phyloP scores from a whole-genome alignment of 75 land plant genomes.

The Cunninghamia lanceolata region DNA sequence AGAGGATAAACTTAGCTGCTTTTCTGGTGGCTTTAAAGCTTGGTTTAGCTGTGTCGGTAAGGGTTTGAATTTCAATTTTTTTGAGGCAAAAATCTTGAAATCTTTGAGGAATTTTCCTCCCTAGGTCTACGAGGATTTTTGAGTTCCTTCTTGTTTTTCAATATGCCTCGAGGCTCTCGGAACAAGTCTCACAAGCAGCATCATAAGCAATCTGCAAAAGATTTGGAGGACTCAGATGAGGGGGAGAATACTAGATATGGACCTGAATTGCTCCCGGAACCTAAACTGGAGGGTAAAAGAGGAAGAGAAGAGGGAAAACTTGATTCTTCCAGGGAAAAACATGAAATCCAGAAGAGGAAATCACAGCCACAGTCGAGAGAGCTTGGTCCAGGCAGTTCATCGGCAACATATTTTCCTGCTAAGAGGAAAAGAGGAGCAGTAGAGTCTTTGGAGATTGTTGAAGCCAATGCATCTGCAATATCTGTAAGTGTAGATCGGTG shows the following conservation, averaged over 20 bases:
- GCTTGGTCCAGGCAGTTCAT: conserved; percentile 8
- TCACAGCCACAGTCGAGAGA: conserved; percentile 1
- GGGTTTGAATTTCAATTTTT: not conserved
- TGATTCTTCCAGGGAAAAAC: not conserved
- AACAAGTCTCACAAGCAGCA: conserved; percentile 10
- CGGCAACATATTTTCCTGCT: not conserved
- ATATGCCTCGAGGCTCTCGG: conserved; percentile 8
- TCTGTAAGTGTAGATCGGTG: conserved; percentile 4
- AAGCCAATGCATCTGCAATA: not conserved
- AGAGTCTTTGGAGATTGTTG: not conserved
- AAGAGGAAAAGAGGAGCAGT: conserved; percentile 5
- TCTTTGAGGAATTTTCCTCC: not conserved
- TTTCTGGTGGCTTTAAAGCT: not conserved
- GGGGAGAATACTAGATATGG: conserved; percentile 10
- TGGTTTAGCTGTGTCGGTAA: not conserved
- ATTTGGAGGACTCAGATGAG: conserved; percentile 6
- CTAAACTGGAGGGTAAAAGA: conserved; percentile 10
- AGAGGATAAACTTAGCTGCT: not conserved
- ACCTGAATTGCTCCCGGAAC: not conserved
- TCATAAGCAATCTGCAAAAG: conserved; percentile 9
- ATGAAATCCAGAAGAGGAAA: conserved; percentile 11
- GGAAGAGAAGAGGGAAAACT: conserved; percentile 6
- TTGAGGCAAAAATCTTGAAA: not conserved
- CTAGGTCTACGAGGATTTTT: not conserved
- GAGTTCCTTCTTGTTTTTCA: not conserved